Evolutionary conservation across 2,329 filamentous ascomycete species (phyloP).

Genomic region (Talaromyces piceae): DNA sequence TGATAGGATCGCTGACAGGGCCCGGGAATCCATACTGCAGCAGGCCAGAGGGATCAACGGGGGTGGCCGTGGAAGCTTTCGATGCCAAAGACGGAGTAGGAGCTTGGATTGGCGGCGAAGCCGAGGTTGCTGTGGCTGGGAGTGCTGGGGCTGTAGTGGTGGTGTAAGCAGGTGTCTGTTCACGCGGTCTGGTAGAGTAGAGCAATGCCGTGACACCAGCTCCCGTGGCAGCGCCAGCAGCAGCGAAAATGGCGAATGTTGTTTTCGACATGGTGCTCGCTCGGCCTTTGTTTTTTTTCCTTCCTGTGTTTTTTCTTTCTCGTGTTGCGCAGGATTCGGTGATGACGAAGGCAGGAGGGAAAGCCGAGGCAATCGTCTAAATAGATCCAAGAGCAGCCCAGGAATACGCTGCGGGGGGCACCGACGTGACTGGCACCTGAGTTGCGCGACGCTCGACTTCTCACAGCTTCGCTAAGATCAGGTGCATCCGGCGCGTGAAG

Average conservation of each 20-base stretch:
- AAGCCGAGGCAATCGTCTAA: neutral
- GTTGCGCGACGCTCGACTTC: neutral
- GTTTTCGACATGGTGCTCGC: slow-evolving; percentile 63
- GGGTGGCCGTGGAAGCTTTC: slow-evolving; percentile 27
- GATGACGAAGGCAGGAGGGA: neutral
- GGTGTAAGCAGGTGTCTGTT: slow-evolving; percentile 31
- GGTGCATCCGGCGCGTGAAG: slow-evolving; percentile 6
- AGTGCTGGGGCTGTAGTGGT: slow-evolving; percentile 20
- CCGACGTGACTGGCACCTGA: neutral
- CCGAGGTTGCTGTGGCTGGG: slow-evolving; percentile 31
- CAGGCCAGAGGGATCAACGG: slow-evolving; percentile 66
- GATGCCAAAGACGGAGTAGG: slow-evolving; percentile 22
- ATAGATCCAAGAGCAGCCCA: neutral
- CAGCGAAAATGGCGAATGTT: slow-evolving; percentile 67
- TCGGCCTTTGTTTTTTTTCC: no score
- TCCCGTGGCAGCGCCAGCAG: slow-evolving; percentile 67
- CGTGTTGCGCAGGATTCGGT: no score
- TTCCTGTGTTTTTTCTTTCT: no score
- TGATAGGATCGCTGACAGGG: slow-evolving; percentile 74
- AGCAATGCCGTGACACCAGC: slow-evolving; percentile 64
- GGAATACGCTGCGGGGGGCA: neutral
- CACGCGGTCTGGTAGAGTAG: slow-evolving; percentile 54
- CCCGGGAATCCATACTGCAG: slow-evolving; percentile 90
- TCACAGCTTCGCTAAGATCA: neutral
- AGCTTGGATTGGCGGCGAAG: slow-evolving; percentile 23